These are phyloP conservation scores for Rutstroemia sp. DNA, from an alignment of 2,329 filamentous ascomycete species.

Conservation along the genomic window DNA sequence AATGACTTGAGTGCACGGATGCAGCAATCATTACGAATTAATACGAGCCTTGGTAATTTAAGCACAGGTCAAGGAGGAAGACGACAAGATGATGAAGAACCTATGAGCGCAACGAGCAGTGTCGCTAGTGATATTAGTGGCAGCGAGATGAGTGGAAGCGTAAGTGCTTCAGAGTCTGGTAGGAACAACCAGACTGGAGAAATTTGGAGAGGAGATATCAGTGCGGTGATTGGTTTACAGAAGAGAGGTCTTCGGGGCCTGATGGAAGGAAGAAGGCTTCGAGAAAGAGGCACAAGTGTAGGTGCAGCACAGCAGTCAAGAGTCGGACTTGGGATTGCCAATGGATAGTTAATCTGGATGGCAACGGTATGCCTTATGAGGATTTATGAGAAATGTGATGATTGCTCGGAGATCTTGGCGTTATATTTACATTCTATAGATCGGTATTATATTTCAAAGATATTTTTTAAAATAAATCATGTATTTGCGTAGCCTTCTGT, in stretches of 20 bases:
- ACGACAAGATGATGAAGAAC: constrained; percentile 30
- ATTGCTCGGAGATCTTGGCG: constrained; percentile 2
- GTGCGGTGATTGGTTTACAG: constrained; percentile 89
- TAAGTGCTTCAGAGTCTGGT: constrained; percentile 33
- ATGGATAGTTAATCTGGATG: not conserved
- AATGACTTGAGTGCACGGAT: constrained; percentile 15
- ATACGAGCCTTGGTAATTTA: constrained; percentile 39
- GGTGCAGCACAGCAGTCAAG: constrained; percentile 30
- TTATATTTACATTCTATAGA: not conserved
- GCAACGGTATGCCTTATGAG: constrained; percentile 4
- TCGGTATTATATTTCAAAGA: not conserved
- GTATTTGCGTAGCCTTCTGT: no score
- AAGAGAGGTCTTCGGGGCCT: constrained; percentile 85
- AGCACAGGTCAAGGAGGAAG: constrained; percentile 25
- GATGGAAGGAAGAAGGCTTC: constrained; percentile 87
- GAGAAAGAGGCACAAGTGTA: constrained; percentile 54
- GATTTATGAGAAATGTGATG: constrained; percentile 10
- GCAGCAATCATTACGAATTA: constrained; percentile 37
- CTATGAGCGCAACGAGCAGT: constrained; percentile 25
- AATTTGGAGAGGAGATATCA: constrained; percentile 74
- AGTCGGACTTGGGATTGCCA: constrained; percentile 47
- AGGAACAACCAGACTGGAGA: constrained; percentile 42
- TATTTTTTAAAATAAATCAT: not conserved
- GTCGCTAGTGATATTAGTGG: constrained; percentile 24
- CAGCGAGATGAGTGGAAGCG: constrained; percentile 24